Evolutionary conservation across 306 rosid genomes (phyloP).

Genomic region (Inga laurina): DNA sequence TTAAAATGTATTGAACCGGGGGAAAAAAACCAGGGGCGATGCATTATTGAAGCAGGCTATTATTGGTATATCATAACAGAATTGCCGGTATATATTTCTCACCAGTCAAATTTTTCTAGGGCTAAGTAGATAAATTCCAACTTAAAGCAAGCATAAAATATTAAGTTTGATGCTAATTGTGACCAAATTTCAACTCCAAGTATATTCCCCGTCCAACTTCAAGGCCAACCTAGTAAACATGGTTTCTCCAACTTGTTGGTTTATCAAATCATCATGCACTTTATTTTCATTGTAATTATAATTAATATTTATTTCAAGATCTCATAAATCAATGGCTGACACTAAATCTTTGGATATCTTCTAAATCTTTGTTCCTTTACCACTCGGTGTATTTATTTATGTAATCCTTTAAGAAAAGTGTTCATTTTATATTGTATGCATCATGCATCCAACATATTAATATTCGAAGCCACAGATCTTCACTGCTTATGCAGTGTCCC

Average conservation of each 20-base stretch:
- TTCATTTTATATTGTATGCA: not conserved
- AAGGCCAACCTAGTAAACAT: not conserved
- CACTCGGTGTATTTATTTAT: not conserved
- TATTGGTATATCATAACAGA: not conserved
- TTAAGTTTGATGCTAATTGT: not conserved
- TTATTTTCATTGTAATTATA: not conserved
- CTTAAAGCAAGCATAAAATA: not conserved
- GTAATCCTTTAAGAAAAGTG: not conserved
- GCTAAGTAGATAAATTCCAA: not conserved
- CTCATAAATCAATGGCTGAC: not conserved
- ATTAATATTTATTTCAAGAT: not conserved
- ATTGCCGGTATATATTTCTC: not conserved
- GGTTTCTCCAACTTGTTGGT: not conserved
- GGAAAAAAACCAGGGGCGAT: not conserved
- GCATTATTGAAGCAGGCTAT: not conserved
- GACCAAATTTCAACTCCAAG: not conserved
- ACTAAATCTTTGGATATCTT: conserved; percentile 16
- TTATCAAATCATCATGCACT: conserved; percentile 9
- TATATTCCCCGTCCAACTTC: not conserved
- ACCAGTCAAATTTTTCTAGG: not conserved
- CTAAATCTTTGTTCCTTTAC: not conserved
- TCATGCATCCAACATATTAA: not conserved
- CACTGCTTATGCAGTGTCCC: too few species aligned
- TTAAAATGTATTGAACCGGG: not conserved
- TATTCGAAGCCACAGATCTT: not conserved